phyloP scores from a whole-genome alignment of 768 basidiomycete species.

The Termitomyces sp. region DNA sequence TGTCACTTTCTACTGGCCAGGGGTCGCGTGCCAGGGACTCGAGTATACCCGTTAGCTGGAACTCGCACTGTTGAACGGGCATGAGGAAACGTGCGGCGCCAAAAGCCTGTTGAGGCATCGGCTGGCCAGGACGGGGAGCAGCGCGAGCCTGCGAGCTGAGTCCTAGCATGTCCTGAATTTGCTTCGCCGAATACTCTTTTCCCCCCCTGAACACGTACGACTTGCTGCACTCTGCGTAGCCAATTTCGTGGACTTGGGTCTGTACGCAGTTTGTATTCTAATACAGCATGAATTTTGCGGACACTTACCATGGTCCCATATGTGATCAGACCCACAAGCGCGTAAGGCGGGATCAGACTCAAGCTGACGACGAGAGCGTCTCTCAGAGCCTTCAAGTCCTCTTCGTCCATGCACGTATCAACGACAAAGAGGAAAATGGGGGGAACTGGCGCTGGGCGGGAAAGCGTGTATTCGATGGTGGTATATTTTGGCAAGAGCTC shows the following conservation, averaged over 20 bases:
- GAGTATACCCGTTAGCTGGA: constrained; percentile 90
- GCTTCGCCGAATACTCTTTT: constrained; percentile 94
- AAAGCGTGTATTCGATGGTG: constrained; percentile 98
- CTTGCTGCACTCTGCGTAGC: constrained; percentile 93
- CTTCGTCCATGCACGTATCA: constrained; percentile 93
- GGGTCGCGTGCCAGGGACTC: constrained; percentile 87
- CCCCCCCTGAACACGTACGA: constrained; percentile 98
- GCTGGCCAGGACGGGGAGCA: constrained; percentile 82
- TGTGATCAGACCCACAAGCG: constrained; percentile 93
- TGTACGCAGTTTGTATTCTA: constrained; percentile 23
- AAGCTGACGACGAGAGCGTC: constrained; percentile 95
- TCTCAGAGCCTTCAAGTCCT: constrained; percentile 91
- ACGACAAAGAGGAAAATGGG: constrained; percentile 97
- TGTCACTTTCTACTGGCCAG: constrained; percentile 96
- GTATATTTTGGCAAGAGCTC: constrained; percentile 98
- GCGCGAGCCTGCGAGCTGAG: constrained; percentile 75
- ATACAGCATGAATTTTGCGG: background rate
- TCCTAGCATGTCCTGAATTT: constrained; percentile 97
- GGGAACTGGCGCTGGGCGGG: constrained; percentile 85
- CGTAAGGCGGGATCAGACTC: constrained; percentile 88
- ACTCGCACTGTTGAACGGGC: constrained; percentile 90
- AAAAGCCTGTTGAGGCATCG: constrained; percentile 72
- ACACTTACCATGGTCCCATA: constrained; percentile 89
- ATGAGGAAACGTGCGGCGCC: constrained; percentile 90
- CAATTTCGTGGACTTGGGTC: constrained; percentile 98